Evolutionary conservation across 345 rosid genomes (phyloP), one percentile per base, ranked within the genome.

Genomic region (Erysimum cheiranthoides): DNA sequence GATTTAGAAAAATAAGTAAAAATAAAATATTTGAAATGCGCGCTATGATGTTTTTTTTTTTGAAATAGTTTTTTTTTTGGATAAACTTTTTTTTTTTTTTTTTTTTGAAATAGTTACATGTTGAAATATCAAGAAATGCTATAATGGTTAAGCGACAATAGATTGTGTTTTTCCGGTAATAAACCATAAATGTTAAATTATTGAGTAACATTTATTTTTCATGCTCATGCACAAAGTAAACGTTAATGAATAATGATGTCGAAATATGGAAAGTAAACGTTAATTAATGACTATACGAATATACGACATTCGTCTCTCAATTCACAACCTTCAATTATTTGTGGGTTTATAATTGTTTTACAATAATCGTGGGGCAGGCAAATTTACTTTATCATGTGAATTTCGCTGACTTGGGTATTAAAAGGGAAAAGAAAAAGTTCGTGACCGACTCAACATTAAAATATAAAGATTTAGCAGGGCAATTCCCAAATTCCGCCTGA

Each of bases 291-390:
- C 12, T 31, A 16, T n/a, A 9, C 60, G 58, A 56, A 56, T 56
- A 65, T 47, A 73, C 47, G 56, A 42, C 56, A 63, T 42, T 64
- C 4, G 57, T 73, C 57, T 17, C 54, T 31, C 42, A 3, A 52
- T 39, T 63, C 45, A 40, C 56, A 53, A 12, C 53, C 46, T 42
- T 53, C 36, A 53, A 73, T 43, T 43, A 65, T 73, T 73, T 73
- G 71, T 54, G 31, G 46, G 28, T 14, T 64, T 73, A 40, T 42
- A 31, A 18, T 53, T 32, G 17, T 64, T 73, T 52, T 54, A 65
- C 36, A 27, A 54, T 43, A 57, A 56, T 74, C 78, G 78, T 74
- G 78, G 74, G 57, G 63, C 79, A 68, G 56, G 74, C 70, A 68
- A 43, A 42, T 64, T 68, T 32, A 53, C 36, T 31, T 59, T 60